A percentile compares a stretch with the other conserved stretches of the same genome.
phyloP scores from a whole-genome alignment of 768 basidiomycete species.

The Termitomyces sp. region DNA sequence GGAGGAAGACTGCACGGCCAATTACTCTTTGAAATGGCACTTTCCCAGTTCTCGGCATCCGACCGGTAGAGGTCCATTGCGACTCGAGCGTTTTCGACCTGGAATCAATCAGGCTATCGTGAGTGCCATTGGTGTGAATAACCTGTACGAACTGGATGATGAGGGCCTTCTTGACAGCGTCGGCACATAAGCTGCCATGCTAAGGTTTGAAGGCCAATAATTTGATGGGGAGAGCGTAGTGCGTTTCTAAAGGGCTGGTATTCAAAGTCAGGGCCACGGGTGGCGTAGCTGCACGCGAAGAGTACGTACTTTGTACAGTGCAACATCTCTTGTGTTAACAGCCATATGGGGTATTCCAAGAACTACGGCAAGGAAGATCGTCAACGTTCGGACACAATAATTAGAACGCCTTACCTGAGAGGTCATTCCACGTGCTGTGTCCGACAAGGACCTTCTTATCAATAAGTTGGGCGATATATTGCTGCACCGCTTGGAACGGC shows the following conservation, averaged over 20 bases:
- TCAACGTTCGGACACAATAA: constrained; percentile 7
- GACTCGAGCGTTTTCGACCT: constrained; percentile 77
- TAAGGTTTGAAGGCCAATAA: constrained; percentile 72
- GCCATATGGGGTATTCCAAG: constrained; percentile 79
- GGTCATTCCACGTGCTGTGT: constrained; percentile 75
- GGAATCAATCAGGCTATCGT: constrained; percentile 10
- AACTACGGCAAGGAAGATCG: constrained; percentile 35
- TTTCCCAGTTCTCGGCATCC: constrained; percentile 63
- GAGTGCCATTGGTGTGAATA: constrained; percentile 4
- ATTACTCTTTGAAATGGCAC: constrained; percentile 46
- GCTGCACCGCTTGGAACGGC: constrained; percentile 62
- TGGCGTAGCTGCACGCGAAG: constrained; percentile 13
- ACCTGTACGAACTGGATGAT: constrained; percentile 58
- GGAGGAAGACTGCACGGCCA: constrained; percentile 80
- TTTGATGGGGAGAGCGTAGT: constrained; percentile 57
- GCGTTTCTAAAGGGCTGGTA: constrained; percentile 67
- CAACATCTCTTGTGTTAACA: constrained; percentile 74
- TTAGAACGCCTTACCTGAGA: constrained; percentile 48
- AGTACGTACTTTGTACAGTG: constrained; percentile 51
- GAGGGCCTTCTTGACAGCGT: constrained; percentile 65
- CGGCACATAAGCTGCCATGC: constrained; percentile 81
- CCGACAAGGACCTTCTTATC: constrained; percentile 71
- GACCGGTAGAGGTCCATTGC: constrained; percentile 52
- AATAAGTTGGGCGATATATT: constrained; percentile 57
- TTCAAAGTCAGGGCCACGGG: constrained; percentile 1